Conservation (phyloP, 345 rosid genomes). For the Brassica cretica region DNA sequence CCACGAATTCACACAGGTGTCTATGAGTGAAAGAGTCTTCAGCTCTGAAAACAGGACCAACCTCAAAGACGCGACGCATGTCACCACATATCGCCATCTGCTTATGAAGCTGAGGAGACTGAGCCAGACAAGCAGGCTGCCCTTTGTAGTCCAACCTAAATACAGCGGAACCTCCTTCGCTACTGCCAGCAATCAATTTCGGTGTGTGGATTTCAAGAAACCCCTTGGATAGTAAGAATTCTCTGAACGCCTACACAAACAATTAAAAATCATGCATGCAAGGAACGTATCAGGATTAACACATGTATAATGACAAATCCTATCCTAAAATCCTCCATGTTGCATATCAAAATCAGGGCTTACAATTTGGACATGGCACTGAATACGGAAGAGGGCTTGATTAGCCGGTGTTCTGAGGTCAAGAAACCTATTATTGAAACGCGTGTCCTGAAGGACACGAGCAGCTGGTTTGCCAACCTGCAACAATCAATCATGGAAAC, state of each 20-base stretch:
- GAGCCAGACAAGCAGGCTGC: not conserved
- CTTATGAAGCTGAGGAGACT: not conserved
- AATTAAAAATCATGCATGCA: not conserved
- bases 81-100: not conserved
- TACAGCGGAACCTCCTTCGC: not conserved
- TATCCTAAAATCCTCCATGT: not conserved
- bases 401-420: not conserved
- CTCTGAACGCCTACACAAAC: not conserved
- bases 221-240: not conserved
- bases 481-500: not conserved
- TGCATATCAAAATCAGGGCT: not conserved
- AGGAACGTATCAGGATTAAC: not conserved
- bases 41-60: not conserved
- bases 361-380: not conserved
- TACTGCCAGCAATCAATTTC: not conserved
- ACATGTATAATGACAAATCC: not conserved
- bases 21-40: not conserved
- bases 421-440: not conserved
- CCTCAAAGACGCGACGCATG: not conserved
- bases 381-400: not conserved
- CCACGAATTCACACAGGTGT: not conserved
- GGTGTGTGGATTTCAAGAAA: constrained; percentile 1
- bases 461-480: not conserved
- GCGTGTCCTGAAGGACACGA: not conserved
- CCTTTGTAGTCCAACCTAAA: not conserved